phyloP scores from a whole-genome alignment of 805 yeast species.

The Kazachstania africana region DNA sequence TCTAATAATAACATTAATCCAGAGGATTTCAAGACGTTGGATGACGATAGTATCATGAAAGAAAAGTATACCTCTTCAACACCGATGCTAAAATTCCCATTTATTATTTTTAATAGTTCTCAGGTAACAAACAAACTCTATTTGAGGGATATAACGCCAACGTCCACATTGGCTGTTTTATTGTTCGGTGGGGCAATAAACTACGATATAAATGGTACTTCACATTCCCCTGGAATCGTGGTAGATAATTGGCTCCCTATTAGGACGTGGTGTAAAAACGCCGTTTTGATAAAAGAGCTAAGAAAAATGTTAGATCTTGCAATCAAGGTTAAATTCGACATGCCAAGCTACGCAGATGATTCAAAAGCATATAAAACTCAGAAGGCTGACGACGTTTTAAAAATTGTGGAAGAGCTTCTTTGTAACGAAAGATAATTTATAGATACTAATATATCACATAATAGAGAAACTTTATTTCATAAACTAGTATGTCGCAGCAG shows the following conservation, averaged over 20 bases:
- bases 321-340: slow-evolving; percentile 47
- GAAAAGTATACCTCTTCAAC: slow-evolving; percentile 23
- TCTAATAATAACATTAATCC: slow-evolving; percentile 27
- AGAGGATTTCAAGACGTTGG: slow-evolving; percentile 16
- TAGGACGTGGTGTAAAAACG: slow-evolving; percentile 89
- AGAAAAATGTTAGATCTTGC: slow-evolving; percentile 55
- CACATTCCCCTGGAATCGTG: slow-evolving; percentile 70
- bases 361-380: too few species aligned
- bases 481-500: too few species aligned
- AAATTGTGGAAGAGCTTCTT: slow-evolving; percentile 32
- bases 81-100: slow-evolving; percentile 37
- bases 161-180: slow-evolving; percentile 57
- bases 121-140: slow-evolving; percentile 57
- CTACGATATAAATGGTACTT: slow-evolving; percentile 40
- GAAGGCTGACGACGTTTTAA: slow-evolving; percentile 29
- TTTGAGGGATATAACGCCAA: slow-evolving; percentile 70
- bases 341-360: slow-evolving; percentile 30
- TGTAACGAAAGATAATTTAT: too few species aligned
- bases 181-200: slow-evolving; percentile 68
- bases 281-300: slow-evolving; percentile 66
- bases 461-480: too few species aligned
- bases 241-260: slow-evolving; percentile 85
- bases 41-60: slow-evolving; percentile 9
- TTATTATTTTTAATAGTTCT: slow-evolving; percentile 51
- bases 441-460: too few species aligned